These are phyloP conservation scores for Chrysanthemum lavandulifolium DNA, from an alignment of 129 eudicot species.

Conservation along the genomic window DNA sequence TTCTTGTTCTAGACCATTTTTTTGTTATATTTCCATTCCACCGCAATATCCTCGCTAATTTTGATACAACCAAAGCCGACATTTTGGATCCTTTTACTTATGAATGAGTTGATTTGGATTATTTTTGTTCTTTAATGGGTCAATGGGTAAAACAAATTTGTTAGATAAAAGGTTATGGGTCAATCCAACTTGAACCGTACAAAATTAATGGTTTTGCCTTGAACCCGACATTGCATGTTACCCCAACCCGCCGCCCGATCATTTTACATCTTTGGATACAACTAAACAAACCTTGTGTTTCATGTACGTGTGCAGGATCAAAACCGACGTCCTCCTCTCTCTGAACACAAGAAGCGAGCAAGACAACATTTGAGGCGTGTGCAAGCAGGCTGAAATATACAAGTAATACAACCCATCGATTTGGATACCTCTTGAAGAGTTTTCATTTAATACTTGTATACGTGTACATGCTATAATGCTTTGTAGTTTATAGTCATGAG, in stretches of 20 bases:
- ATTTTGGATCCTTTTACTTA: no score
- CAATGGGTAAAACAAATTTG: no score
- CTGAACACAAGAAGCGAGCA: slow-evolving; percentile 61
- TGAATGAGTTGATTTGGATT: no score
- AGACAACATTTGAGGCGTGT: slow-evolving; percentile 35
- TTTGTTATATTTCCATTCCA: neutral
- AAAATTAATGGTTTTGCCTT: no score
- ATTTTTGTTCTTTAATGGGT: no score
- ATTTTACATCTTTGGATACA: neutral
- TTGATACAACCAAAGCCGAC: neutral
- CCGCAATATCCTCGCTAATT: neutral
- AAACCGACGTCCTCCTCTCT: slow-evolving; percentile 72
- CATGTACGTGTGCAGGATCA: slow-evolving; percentile 49
- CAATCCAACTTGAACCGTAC: no score
- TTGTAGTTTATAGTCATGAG: neutral
- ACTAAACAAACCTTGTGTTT: neutral
- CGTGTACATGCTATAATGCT: neutral
- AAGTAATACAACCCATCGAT: neutral
- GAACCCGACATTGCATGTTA: no score
- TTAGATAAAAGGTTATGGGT: no score
- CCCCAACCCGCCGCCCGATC: no score
- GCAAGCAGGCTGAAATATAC: slow-evolving; percentile 25
- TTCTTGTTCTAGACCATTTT: neutral
- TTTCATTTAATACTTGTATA: slow-evolving; percentile 4
- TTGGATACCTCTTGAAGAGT: neutral